phyloP scores from a whole-genome alignment of 441 rosid species.

The Metrosideros polymorpha region DNA sequence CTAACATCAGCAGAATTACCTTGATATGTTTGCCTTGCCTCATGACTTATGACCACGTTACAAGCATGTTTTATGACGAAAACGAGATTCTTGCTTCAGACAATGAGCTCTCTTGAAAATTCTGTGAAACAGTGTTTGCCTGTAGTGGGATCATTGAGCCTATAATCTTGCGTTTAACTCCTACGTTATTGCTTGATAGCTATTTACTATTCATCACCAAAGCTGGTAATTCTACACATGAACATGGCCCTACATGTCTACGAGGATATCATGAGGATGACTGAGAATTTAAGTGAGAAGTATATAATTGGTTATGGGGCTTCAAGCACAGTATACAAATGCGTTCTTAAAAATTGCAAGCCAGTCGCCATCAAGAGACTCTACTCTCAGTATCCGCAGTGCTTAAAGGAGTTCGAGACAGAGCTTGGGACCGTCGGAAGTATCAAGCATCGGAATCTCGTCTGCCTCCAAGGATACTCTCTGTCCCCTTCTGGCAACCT shows the following conservation, averaged over 20 bases:
- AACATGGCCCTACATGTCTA: constrained; percentile 98
- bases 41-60: background rate
- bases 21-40: background rate
- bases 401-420: constrained; percentile 85
- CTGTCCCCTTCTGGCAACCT: constrained; percentile 77
- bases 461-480: constrained; percentile 87
- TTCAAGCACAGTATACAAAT: constrained; percentile 90
- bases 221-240: constrained; percentile 89
- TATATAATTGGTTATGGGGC: constrained; percentile 87
- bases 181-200: constrained; percentile 8
- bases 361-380: constrained; percentile 93
- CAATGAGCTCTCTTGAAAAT: background rate
- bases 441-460: constrained; percentile 90
- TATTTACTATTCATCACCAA: constrained; percentile 69
- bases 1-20: background rate
- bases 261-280: constrained; percentile 98
- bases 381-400: constrained; percentile 78
- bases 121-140: background rate
- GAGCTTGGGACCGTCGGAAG: constrained; percentile 87
- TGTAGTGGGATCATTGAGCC: background rate
- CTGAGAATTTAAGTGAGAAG: constrained; percentile 89
- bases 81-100: background rate
- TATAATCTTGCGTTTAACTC: constrained; percentile 5
- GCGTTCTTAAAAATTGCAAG: constrained; percentile 89
- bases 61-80: background rate